These are phyloP conservation scores for Ramichloridium luteum DNA, from an alignment of 2,329 filamentous ascomycete genomes.

Conservation along the genomic window DNA sequence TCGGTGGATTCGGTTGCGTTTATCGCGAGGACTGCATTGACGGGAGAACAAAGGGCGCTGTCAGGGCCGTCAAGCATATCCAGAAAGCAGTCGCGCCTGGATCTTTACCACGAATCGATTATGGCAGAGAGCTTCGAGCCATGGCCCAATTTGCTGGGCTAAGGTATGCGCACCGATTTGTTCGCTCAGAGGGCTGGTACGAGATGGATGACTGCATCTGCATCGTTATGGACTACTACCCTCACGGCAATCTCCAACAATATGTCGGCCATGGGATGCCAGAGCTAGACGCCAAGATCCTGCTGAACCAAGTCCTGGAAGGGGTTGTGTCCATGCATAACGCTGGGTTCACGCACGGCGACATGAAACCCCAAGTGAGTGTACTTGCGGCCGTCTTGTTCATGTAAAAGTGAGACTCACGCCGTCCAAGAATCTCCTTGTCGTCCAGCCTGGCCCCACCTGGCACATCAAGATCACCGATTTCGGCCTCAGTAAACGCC, in stretches of 20 bases:
- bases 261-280: slow-evolving; percentile 17
- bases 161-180: slow-evolving; percentile 16
- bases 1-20: slow-evolving; percentile 5
- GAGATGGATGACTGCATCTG: slow-evolving; percentile 19
- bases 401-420: neutral
- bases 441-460: slow-evolving; percentile 15
- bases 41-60: neutral
- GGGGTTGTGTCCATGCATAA: slow-evolving; percentile 27
- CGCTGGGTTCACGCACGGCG: slow-evolving; percentile 26
- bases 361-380: slow-evolving; percentile 27
- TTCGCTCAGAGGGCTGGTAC: slow-evolving; percentile 28
- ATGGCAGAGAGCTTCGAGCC: slow-evolving; percentile 15
- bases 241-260: slow-evolving; percentile 24
- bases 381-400: slow-evolving; percentile 11
- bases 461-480: slow-evolving; percentile 32
- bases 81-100: slow-evolving; percentile 1
- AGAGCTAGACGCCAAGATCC: slow-evolving; percentile 19
- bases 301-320: slow-evolving; percentile 24
- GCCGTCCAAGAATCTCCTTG: slow-evolving; percentile 24
- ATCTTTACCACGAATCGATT: slow-evolving; percentile 6
- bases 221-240: slow-evolving; percentile 30
- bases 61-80: slow-evolving; percentile 6
- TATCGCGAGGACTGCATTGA: slow-evolving; percentile 4
- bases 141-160: slow-evolving; percentile 17
- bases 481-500: slow-evolving; percentile 27